These are phyloP conservation scores for Neobulgaria alba DNA, from an alignment of 2,329 filamentous ascomycete species.

Conservation along the genomic window DNA sequence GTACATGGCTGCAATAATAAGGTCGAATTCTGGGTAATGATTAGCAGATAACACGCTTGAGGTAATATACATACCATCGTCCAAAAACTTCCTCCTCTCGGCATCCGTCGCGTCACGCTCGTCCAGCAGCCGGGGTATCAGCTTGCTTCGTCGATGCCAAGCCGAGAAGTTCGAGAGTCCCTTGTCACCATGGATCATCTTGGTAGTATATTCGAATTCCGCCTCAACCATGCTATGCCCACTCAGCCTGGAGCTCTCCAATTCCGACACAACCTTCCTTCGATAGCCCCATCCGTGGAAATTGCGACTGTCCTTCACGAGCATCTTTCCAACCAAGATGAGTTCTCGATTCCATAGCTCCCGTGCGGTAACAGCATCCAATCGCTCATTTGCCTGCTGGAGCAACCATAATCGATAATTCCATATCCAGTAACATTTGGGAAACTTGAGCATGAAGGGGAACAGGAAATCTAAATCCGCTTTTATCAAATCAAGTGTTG, in stretches of 20 bases:
- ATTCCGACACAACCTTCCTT: constrained; percentile 63
- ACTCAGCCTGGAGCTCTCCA: constrained; percentile 52
- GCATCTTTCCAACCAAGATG: constrained; percentile 76
- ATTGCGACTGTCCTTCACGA: constrained; percentile 76
- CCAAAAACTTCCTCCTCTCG: constrained; percentile 60
- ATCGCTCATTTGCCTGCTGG: constrained; percentile 55
- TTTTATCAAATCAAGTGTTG: constrained; percentile 50
- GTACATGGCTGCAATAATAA: constrained; percentile 64
- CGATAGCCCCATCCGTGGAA: constrained; percentile 97
- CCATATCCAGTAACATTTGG: constrained; percentile 99
- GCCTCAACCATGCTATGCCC: constrained; percentile 60
- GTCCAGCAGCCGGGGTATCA: constrained; percentile 67
- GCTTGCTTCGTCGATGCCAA: constrained; percentile 83
- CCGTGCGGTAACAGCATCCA: constrained; percentile 48
- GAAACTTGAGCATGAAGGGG: constrained; percentile 73
- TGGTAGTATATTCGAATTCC: constrained; percentile 85
- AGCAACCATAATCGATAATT: constrained; percentile 87
- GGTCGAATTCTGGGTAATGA: constrained; percentile 53
- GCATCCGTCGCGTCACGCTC: constrained; percentile 58
- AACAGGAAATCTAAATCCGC: constrained; percentile 76
- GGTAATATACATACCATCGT: constrained; percentile 45
- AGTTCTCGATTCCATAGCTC: constrained; percentile 80
- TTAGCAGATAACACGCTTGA: neutral
- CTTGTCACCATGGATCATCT: constrained; percentile 68
- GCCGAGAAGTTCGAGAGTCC: constrained; percentile 87